A percentile compares a stretch with the other conserved stretches of the same genome.
Evolutionary conservation across 805 yeast genomes (phyloP).

Genomic region (Pichia ethanolica): DNA sequence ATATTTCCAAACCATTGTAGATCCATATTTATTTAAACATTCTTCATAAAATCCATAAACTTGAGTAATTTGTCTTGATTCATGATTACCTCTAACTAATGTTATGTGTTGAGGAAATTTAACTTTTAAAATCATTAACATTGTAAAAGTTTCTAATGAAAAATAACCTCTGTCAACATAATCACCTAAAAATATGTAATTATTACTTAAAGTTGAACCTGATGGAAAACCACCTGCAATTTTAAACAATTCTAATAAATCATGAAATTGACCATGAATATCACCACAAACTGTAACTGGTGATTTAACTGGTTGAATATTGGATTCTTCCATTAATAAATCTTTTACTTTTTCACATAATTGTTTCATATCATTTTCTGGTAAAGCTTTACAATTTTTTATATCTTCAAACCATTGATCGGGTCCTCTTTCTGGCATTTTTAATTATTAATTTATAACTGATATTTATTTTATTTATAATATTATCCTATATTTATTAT

Average conservation of each 20-base stretch:
- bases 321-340: constrained; percentile 89
- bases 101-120: constrained; percentile 65
- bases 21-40: constrained; percentile 86
- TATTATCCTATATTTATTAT: too few species aligned
- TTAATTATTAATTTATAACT: neutral
- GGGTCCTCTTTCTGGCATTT: constrained; percentile 62
- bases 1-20: constrained; percentile 92
- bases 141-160: constrained; percentile 86
- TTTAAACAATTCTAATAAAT: constrained; percentile 79
- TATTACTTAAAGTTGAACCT: constrained; percentile 36
- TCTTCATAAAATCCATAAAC: constrained; percentile 98
- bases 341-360: constrained; percentile 94
- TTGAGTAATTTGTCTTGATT: constrained; percentile 95
- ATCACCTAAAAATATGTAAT: constrained; percentile 87
- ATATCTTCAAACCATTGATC: constrained; percentile 95
- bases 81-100: constrained; percentile 95
- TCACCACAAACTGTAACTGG: constrained; percentile 97
- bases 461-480: too few species aligned
- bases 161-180: constrained; percentile 98
- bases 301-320: constrained; percentile 86
- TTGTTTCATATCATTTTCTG: constrained; percentile 93
- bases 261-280: constrained; percentile 97
- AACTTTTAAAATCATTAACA: constrained; percentile 88
- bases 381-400: constrained; percentile 78
- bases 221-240: constrained; percentile 91